Percentiles rank a stretch among this genome's conserved stretches.
phyloP scores from a whole-genome alignment of 345 rosid species.

The Euphorbia peplus region DNA sequence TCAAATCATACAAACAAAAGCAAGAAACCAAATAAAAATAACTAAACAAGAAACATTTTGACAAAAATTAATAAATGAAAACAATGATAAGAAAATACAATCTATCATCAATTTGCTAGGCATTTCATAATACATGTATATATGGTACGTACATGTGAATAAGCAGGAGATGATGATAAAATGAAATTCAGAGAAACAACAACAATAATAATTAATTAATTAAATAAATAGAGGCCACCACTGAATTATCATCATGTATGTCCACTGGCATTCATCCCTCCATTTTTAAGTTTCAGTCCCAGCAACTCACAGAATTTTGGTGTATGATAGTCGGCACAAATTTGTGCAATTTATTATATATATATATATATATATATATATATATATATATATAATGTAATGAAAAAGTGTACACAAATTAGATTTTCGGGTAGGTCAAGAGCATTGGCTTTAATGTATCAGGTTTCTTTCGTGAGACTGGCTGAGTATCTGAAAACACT shows the following conservation, averaged over 20 bases:
- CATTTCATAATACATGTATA: not conserved
- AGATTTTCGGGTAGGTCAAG: too few species aligned
- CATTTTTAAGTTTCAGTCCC: constrained; percentile 25
- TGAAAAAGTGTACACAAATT: too few species aligned
- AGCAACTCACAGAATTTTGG: constrained; percentile 19
- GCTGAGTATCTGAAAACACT: too few species aligned
- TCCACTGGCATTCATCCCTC: constrained; percentile 20
- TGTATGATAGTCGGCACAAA: constrained; percentile 11
- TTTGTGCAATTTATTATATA: not conserved
- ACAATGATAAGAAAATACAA: constrained; percentile 10
- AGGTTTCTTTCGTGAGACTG: too few species aligned
- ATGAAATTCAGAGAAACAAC: not conserved
- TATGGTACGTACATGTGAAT: constrained; percentile 9
- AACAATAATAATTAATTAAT: too few species aligned
- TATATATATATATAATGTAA: too few species aligned
- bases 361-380: too few species aligned
- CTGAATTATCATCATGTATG: constrained; percentile 2
- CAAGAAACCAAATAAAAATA: constrained; percentile 15
- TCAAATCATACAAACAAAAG: constrained; percentile 4
- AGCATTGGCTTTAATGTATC: too few species aligned
- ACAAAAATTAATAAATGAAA: constrained; percentile 8
- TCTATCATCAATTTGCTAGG: not conserved
- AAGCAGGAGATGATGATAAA: not conserved
- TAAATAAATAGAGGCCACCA: not conserved
- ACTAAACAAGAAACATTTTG: not conserved